Base-by-base conservation (phyloP, 2,329 filamentous ascomycete species). In the Scortechinia acanthostroma region DNA sequence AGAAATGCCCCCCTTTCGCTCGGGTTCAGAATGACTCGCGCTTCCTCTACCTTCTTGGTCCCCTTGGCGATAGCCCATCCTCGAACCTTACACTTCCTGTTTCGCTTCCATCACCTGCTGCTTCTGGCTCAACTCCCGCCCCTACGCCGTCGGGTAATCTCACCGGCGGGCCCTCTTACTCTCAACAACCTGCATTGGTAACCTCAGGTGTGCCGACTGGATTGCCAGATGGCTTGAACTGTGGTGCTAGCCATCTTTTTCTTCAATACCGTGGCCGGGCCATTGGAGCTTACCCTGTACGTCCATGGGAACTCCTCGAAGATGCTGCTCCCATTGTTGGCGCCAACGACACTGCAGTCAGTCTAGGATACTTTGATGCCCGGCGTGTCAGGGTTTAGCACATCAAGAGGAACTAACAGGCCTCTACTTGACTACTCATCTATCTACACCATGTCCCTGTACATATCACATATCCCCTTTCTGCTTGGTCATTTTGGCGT, bases 271-370 rank as follows among this genome's bases (percentile, higher is more conserved):
- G 58, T 21, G 62, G 62, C 6, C 58, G 59, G 19, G 47, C 56
- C 3, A 47, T 61, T 23, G 63, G 62, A 2, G 49, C 60, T 2
- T 66, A 59, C 43, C 57, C 58, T 2, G 49, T 64, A 6, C 61
- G 61, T 19, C 60, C 60, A 21, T 70, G 66, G 66, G 66, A 70
- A 47, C 58, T 69, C 46, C 56, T 70, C 20, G 64, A 66, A 49
- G 66, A 69, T 47, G 61, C 66, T 10, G 65, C 66, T 16, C 66
- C 66, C 2, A 58, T 67, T 16, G 51, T 63, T 19, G 64, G 65
- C 20, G 53, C 57, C n/a, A 70, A 70, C 47, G 66, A 70, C 47
- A 69, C 66, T 3, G 64, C 65, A 17, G 52, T 70, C 22, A 66
- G 60, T 44, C 49, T 70, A 37, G 55, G 60, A 17, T 63, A 61